Evolutionary conservation across 768 basidiomycete species (phyloP), one percentile per base, ranked within the genome.

Genomic region (Mrakia gelida): DNA sequence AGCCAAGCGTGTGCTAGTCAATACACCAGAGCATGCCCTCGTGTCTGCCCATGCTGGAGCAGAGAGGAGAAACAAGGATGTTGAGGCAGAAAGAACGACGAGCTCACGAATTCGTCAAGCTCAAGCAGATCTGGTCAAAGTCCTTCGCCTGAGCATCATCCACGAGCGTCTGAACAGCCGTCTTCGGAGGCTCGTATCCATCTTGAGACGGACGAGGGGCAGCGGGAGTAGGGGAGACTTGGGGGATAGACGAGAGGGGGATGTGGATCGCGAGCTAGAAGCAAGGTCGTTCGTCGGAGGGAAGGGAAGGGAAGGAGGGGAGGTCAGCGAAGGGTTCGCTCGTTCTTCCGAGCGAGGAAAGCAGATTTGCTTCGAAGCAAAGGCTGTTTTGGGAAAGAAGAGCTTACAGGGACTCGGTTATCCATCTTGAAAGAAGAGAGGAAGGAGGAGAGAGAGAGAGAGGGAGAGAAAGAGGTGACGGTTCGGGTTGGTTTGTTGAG

Each of bases 191-290:
- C 7, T 41, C 75, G 26, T 49, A 26, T 32, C 28, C 68, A 16
- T 30, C 56, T 26, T 45, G 30, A 23, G 45, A 26, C 0, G 63
- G 49, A 10, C 54, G 63, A 26, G 45, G 75, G 32, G 30, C 11
- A 45, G 63, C 11, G 54, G 38, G 38, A 8, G 21, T n/a, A 41
- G 78, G 21, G 30, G 67, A 59, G 45, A 32, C 56, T 26, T 62
- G 71, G 18, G 75, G 78, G 32, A 79, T 75, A 1, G 73, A 41
- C 0, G 73, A 49, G 32, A 79, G 75, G 21, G 78, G 78, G 52
- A 79, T 71, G 54, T 79, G 78, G 15, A 79, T 75, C 59, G 78
- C 78, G 70, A 79, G 78, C 78, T 79, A 41, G 16, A 30, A 16
- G 30, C 7, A 30, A 5, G 38, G 38, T 38, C 38, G 23, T 18